A percentile compares a stretch with the other conserved stretches of the same genome.
Evolutionary conservation across 306 rosid species (phyloP).

Genomic region (Elaeagnus macrophylla): DNA sequence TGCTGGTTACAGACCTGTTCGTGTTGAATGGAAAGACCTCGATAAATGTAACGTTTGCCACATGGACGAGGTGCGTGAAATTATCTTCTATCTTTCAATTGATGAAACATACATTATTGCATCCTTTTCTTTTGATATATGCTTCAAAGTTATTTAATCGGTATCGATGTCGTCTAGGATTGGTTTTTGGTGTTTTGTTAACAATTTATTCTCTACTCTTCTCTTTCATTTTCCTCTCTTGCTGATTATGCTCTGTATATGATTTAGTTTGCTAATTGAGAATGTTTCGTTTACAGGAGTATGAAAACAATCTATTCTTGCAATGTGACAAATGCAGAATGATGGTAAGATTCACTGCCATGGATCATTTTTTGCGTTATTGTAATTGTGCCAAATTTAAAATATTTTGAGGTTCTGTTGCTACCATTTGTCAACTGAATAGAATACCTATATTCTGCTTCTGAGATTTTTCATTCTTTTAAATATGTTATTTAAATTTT

Average conservation of each 20-base stretch:
- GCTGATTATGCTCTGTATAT: conserved; percentile 4
- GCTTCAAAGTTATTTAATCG: not conserved
- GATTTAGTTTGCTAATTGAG: conserved; percentile 22
- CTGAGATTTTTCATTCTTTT: too few relatives aligned
- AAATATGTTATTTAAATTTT: too few relatives aligned
- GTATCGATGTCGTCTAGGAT: conserved; percentile 11
- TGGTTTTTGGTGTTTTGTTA: not conserved
- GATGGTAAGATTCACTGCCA: conserved; percentile 52
- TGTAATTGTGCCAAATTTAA: not conserved
- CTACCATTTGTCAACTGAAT: too few relatives aligned
- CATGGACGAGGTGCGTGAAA: conserved; percentile 86
- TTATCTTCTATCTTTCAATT: conserved; percentile 1
- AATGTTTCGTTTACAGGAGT: conserved; percentile 53
- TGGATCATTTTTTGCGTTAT: too few relatives aligned
- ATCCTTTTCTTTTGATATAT: conserved; percentile 8
- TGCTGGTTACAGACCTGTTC: conserved; percentile 89
- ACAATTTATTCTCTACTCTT: not conserved
- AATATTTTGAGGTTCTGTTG: not conserved
- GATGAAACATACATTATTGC: conserved; percentile 1
- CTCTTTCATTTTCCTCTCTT: conserved; percentile 4
- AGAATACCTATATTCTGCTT: too few relatives aligned
- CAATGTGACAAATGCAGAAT: conserved; percentile 99
- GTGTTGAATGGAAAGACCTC: conserved; percentile 97
- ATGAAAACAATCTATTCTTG: conserved; percentile 87
- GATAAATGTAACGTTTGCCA: conserved; percentile 98